These are phyloP conservation scores for Saturnispora serradocipensis DNA, from an alignment of 805 yeast genomes.

Conservation along the genomic window DNA sequence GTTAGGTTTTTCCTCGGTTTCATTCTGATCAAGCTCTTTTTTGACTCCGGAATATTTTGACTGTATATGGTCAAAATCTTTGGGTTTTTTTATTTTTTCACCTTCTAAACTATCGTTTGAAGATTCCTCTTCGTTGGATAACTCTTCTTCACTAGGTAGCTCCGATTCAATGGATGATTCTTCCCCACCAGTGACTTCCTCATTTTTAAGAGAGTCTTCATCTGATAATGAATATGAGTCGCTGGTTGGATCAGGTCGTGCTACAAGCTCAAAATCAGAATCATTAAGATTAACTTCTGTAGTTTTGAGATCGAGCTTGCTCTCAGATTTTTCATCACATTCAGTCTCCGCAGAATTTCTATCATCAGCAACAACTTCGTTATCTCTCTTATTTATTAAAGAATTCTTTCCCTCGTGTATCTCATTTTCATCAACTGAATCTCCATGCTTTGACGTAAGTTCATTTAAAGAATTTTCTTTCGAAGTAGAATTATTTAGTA, in stretches of 20 bases:
- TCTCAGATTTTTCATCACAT: not conserved
- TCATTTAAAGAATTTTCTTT: not conserved
- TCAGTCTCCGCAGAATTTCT: not conserved
- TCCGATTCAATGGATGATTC: not conserved
- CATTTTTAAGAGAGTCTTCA: not conserved
- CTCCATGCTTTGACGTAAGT: not conserved
- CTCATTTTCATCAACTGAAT: not conserved
- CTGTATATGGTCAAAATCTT: not conserved
- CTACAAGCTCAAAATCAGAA: not conserved
- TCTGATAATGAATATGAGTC: not conserved
- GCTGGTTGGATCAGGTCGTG: not conserved
- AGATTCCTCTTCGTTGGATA: not conserved
- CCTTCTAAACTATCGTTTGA: not conserved
- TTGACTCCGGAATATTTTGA: not conserved
- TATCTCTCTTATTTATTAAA: too few species aligned
- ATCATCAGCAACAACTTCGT: not conserved
- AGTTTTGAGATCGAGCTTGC: not conserved
- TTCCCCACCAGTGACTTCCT: not conserved
- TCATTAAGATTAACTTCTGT: not conserved
- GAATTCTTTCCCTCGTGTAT: not conserved
- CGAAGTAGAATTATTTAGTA: not conserved
- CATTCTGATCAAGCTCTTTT: not conserved
- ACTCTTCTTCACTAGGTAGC: not conserved
- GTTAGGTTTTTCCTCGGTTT: not conserved
- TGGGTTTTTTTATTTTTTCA: not conserved